Base-by-base conservation (phyloP, 2,329 filamentous ascomycete genomes). In the Sporothrix humicola region DNA sequence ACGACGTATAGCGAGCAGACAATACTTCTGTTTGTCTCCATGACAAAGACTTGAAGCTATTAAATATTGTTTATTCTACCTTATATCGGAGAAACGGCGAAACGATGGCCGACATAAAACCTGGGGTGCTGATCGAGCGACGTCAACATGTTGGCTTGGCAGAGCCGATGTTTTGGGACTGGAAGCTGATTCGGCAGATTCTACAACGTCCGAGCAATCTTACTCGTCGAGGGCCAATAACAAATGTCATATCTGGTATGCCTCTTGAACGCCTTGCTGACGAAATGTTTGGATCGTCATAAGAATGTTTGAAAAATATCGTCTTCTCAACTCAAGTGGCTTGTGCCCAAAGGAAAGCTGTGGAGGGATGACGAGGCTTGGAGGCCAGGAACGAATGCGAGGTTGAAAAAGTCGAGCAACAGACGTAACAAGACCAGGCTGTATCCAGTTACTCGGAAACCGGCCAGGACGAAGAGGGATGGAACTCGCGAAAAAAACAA, bases 131-230 rank as follows among this genome's bases (percentile, higher is more conserved):
- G 56, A 50, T 31, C 56, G 13, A 12, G 13, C 8, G 42, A 13
- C n/a, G 42, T 26, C 61, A 44, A 46, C 20, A 61, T 13, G 31
- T 15, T 65, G 59, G 61, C 61, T 66, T 66, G 61, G 61, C 61
- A 66, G 42, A 20, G 15, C 46, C 42, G n/a, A 23, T 56, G 52
- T 23, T 15, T 17, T n/a, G 59, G 59, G 31, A 44, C 17, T 66
- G n/a, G 6, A 26, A 37, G 13, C 42, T 48, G n/a, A 15, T 26
- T 26, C 20, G 20, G 20, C 42, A 7, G 31, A 37, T 37, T 3
- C 7, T 37, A 37, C 31, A 5, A 37, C 7, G 31, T 37, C 31
- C 31, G 31, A 37, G 31, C n/a, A 48, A 17, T 26, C 48, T 20
- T 9, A 66, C 61, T 26, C 61, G 59, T n/a, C 61, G 46, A 8